Percentiles rank a stretch among this genome's conserved stretches.
Conservation (phyloP, 2,329 filamentous ascomycete genomes). For the Lecanoromycetidae sp. region DNA sequence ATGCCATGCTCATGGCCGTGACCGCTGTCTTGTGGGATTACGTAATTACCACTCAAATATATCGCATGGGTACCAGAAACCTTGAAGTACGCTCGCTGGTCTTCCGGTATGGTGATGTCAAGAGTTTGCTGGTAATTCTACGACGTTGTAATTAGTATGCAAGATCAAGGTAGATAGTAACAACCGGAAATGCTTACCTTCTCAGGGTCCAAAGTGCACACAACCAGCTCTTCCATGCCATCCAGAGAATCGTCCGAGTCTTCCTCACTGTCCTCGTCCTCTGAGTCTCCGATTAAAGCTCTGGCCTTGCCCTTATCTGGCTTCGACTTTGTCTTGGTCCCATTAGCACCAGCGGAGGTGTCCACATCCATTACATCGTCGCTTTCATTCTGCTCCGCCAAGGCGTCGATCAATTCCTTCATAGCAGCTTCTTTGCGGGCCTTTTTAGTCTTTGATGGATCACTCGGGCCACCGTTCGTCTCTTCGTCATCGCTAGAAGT, state of each 20-base stretch:
- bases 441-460: constrained; percentile 80
- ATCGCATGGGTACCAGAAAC: constrained; percentile 82
- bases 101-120: constrained; percentile 80
- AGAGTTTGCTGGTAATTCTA: constrained; percentile 92
- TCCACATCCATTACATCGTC: constrained; percentile 66
- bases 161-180: constrained; percentile 6
- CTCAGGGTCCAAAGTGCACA: constrained; percentile 90
- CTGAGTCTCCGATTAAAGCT: constrained; percentile 44
- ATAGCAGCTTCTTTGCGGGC: constrained; percentile 65
- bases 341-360: constrained; percentile 20
- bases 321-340: constrained; percentile 37
- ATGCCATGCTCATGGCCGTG: constrained; percentile 49
- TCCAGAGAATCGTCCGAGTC: constrained; percentile 51
- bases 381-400: constrained; percentile 43
- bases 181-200: constrained; percentile 48
- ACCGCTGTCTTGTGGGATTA: constrained; percentile 54
- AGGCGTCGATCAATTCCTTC: constrained; percentile 61
- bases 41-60: constrained; percentile 92
- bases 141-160: constrained; percentile 14
- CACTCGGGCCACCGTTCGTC: constrained; percentile 78
- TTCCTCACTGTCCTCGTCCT: constrained; percentile 36
- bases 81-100: constrained; percentile 84
- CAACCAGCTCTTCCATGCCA: constrained; percentile 75
- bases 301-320: constrained; percentile 61
- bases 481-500: constrained; percentile 56